These are phyloP conservation scores for Daldinia childiae DNA, from an alignment of 495 filamentous ascomycete genomes.

Conservation along the genomic window DNA sequence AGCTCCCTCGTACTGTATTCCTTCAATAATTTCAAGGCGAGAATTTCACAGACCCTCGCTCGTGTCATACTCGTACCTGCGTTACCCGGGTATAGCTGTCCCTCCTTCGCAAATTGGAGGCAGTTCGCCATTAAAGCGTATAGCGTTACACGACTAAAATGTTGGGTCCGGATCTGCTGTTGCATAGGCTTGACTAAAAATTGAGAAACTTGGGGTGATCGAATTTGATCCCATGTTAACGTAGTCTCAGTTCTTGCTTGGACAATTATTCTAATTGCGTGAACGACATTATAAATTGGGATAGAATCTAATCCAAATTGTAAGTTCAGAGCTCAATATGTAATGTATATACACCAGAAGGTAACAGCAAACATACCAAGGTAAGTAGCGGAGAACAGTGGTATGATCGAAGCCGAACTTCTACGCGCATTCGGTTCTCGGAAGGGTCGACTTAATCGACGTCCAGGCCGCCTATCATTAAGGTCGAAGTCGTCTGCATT, in stretches of 20 bases:
- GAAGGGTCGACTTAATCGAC: constrained; percentile 38
- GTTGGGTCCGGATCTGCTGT: constrained; percentile 78
- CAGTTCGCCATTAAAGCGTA: constrained; percentile 94
- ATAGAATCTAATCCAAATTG: constrained; percentile 57
- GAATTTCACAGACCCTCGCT: constrained; percentile 86
- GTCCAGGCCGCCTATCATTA: constrained; percentile 61
- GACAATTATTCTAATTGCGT: constrained; percentile 84
- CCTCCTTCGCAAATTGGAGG: constrained; percentile 90
- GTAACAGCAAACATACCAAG: constrained; percentile 65
- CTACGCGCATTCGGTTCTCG: constrained; percentile 48
- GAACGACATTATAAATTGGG: constrained; percentile 89
- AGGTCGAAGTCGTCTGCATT: constrained; percentile 57
- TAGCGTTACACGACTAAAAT: constrained; percentile 84
- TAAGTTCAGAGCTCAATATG: neutral
- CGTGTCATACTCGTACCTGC: constrained; percentile 82
- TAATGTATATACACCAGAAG: constrained; percentile 10
- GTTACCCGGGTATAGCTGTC: constrained; percentile 79
- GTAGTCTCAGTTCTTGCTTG: constrained; percentile 87
- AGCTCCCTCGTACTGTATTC: constrained; percentile 89
- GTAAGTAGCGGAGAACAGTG: constrained; percentile 83
- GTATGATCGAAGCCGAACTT: constrained; percentile 71
- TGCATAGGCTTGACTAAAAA: constrained; percentile 93
- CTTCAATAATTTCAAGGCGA: constrained; percentile 89
- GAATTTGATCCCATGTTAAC: constrained; percentile 92
- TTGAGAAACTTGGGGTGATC: constrained; percentile 93